Percentiles rank a stretch among this genome's conserved stretches.
Conservation (phyloP, 306 rosid species). For the Luffa acutangula region DNA sequence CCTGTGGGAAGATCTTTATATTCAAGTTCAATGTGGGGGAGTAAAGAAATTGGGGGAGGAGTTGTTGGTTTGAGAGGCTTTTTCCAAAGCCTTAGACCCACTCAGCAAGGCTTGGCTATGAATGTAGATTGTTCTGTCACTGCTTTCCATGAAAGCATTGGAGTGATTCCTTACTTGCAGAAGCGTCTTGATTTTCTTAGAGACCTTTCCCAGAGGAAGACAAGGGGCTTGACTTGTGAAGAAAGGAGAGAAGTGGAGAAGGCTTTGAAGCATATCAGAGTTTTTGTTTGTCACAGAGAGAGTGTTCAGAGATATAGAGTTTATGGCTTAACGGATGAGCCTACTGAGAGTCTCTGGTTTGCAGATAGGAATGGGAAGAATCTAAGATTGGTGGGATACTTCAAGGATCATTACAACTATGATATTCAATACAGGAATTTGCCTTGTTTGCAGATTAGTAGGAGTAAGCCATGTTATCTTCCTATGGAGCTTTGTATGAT, state of each 20-base stretch:
- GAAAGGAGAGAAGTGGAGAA: slow-evolving; percentile 85
- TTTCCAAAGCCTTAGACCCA: slow-evolving; percentile 96
- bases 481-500: slow-evolving; percentile 98
- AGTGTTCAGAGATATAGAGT: slow-evolving; percentile 88
- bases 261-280: slow-evolving; percentile 76
- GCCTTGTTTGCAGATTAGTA: slow-evolving; percentile 90
- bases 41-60: slow-evolving; percentile 88
- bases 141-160: slow-evolving; percentile 92
- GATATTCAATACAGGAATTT: slow-evolving; percentile 73
- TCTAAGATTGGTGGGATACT: slow-evolving; percentile 66
- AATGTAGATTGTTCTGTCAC: slow-evolving; percentile 91
- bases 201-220: slow-evolving; percentile 70
- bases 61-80: slow-evolving; percentile 92
- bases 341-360: slow-evolving; percentile 92
- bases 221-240: slow-evolving; percentile 35
- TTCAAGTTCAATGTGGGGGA: slow-evolving; percentile 72
- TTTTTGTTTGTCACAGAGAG: slow-evolving; percentile 95
- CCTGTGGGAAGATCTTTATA: slow-evolving; percentile 79
- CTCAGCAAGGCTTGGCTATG: slow-evolving; percentile 92
- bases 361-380: slow-evolving; percentile 78
- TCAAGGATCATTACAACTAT: slow-evolving; percentile 87
- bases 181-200: slow-evolving; percentile 75
- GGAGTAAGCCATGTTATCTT: slow-evolving; percentile 94
- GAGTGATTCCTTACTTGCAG: slow-evolving; percentile 80
- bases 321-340: slow-evolving; percentile 75